Base-by-base conservation (phyloP, 2,329 filamentous ascomycete genomes). In the Aspergillus aculeatus region DNA sequence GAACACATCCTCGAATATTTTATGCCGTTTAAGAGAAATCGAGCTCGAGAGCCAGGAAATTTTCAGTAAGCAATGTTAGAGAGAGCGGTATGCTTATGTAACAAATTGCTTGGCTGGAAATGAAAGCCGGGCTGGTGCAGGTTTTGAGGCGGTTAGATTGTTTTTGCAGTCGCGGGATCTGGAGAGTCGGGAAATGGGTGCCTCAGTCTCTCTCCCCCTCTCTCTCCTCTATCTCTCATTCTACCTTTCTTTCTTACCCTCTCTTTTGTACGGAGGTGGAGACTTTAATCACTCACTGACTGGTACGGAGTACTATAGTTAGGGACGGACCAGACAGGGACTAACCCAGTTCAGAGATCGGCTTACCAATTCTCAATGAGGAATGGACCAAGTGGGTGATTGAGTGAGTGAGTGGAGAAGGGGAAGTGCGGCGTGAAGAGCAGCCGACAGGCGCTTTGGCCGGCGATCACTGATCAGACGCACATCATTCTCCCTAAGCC, bases 401-500 rank as follows among this genome's bases (percentile, higher is more conserved):
- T 14, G 14, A 16, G 32, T 4, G 32, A 12, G 32, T 35, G 32
- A 35, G 50, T 54, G 32, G 59, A 54, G 31, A 31, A 58, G 49
- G 41, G 38, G 38, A 44, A 16, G 38, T 44, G 38, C 38, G 38
- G n/a, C 56, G 48, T 54, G 50, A 59, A 47, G 49, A 41, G 48
- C 44, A 60, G 48, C 38, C 31, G 58, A 53, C n/a, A 52, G 54
- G 47, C 50, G 38, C 50, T 58, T 60, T 54, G 48, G 48, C 56
- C 50, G 57, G 53, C 53, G 57, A 62, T 59, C 61, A 54, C 54
- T 56, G 63, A 61, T 61, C 60, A 58, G 59, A 66, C 66, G 67
- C 67, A 68, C 64, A 69, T 68, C 67, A 69, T 67, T 60, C 54
- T 49, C 57, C 61, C 61, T 29, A 61, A 57, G 58, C 55, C 63